These are phyloP conservation scores for Bombardia bombarda DNA, from an alignment of 495 filamentous ascomycete species.

Conservation along the genomic window DNA sequence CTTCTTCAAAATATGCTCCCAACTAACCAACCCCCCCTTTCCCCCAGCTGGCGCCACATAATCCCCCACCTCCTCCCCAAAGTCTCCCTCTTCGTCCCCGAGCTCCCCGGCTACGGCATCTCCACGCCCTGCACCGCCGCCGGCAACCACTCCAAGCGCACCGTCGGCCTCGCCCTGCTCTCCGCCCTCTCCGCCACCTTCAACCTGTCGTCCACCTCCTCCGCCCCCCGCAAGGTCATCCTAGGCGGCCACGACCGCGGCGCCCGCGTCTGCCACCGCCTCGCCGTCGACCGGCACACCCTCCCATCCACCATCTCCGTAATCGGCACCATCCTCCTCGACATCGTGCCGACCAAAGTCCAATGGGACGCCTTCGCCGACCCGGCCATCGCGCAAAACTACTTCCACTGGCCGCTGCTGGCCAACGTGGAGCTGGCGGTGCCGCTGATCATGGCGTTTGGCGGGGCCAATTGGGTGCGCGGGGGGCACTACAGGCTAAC, in stretches of 20 bases:
- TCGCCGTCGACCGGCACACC: conserved; percentile 24
- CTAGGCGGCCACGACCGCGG: conserved; percentile 42
- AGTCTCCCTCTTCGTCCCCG: conserved; percentile 31
- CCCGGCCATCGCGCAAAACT: conserved; percentile 17
- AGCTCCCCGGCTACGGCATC: conserved; percentile 42
- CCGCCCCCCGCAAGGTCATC: conserved; percentile 13
- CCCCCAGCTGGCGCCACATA: conserved; percentile 18
- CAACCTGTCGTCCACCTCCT: neutral
- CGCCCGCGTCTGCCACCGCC: conserved; percentile 38
- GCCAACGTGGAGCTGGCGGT: conserved; percentile 37
- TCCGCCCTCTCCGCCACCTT: conserved; percentile 19
- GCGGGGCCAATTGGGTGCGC: conserved; percentile 29
- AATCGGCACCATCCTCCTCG: conserved; percentile 29
- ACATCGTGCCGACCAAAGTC: conserved; percentile 40
- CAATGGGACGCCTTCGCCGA: conserved; percentile 28
- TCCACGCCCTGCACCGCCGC: conserved; percentile 18
- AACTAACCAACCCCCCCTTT: too few relatives aligned
- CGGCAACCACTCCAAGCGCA: conserved; percentile 23
- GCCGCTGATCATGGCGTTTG: conserved; percentile 35
- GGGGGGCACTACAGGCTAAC: conserved; percentile 22
- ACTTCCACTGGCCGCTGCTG: conserved; percentile 46
- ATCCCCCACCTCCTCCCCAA: conserved; percentile 8
- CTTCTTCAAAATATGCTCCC: too few relatives aligned
- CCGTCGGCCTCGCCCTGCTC: conserved; percentile 30
- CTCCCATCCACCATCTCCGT: conserved; percentile 6